These are phyloP conservation scores for Cylindricascospora bacillispora DNA, from an alignment of 1,139 yeast genomes.

Conservation along the genomic window DNA sequence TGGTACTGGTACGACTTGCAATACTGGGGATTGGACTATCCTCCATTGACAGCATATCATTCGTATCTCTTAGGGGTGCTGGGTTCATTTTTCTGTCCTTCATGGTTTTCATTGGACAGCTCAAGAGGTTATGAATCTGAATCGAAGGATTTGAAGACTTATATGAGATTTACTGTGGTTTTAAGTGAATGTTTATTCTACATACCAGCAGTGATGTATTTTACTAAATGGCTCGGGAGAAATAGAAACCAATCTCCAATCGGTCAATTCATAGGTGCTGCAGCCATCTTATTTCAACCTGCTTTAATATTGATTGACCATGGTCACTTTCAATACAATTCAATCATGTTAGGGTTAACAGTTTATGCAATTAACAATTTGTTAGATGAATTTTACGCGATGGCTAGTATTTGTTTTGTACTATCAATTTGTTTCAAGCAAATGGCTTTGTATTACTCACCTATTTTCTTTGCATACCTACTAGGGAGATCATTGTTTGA, in stretches of 20 bases:
- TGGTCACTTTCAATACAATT: conserved; percentile 93
- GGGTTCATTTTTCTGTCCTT: conserved; percentile 47
- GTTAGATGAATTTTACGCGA: conserved; percentile 45
- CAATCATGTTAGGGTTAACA: conserved; percentile 85
- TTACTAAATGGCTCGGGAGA: conserved; percentile 56
- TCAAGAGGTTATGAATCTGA: conserved; percentile 67
- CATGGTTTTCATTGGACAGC: conserved; percentile 62
- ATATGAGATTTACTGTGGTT: conserved; percentile 71
- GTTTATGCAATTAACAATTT: conserved; percentile 56
- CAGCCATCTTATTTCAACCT: conserved; percentile 71
- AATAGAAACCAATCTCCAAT: conserved; percentile 39
- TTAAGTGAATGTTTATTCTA: conserved; percentile 62
- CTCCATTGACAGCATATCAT: conserved; percentile 92
- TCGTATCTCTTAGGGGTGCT: conserved; percentile 68
- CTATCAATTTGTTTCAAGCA: conserved; percentile 77
- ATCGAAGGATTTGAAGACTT: conserved; percentile 47
- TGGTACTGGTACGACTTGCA: conserved; percentile 88
- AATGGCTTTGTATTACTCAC: conserved; percentile 90
- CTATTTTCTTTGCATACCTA: conserved; percentile 64
- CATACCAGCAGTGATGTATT: conserved; percentile 68
- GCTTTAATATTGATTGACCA: conserved; percentile 77
- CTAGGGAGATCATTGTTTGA: conserved; percentile 26
- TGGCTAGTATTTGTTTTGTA: conserved; percentile 75
- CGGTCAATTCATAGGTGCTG: conserved; percentile 64
- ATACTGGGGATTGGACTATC: conserved; percentile 97